Conservation (phyloP, 257 asterid species). For the Gentiana dahurica region DNA sequence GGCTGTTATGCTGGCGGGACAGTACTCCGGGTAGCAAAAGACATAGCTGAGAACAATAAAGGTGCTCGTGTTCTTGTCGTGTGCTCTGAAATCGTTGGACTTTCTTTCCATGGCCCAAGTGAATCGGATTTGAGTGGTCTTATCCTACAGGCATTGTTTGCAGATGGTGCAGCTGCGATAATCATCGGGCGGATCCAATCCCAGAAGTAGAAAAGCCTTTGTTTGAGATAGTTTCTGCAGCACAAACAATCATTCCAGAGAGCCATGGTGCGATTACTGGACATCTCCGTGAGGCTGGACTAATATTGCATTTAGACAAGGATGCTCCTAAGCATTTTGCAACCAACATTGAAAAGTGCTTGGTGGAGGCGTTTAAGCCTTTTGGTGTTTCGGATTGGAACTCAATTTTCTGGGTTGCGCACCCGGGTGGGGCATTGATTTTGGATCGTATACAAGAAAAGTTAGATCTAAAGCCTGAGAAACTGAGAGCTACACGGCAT, state of each 20-base stretch:
- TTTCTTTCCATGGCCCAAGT: conserved; percentile 46
- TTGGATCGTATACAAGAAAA: conserved; percentile 20
- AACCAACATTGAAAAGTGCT: conserved; percentile 32
- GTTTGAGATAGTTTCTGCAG: conserved; percentile 41
- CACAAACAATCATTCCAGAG: conserved; percentile 51
- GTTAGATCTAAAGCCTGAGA: conserved; percentile 35
- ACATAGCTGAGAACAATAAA: conserved; percentile 67
- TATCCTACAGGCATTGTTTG: conserved; percentile 20
- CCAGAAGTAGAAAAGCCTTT: conserved; percentile 37
- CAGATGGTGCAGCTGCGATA: conserved; percentile 42
- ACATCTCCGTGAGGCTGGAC: conserved; percentile 40
- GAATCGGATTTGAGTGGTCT: conserved; percentile 41
- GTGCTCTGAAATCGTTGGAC: conserved; percentile 54
- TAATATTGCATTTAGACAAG: conserved; percentile 1
- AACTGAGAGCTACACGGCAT: conserved; percentile 26
- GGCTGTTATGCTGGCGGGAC: conserved; percentile 74
- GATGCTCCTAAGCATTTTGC: conserved; percentile 51
- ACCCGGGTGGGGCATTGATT: too few species aligned
- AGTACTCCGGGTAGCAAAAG: conserved; percentile 67
- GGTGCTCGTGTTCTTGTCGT: conserved; percentile 55
- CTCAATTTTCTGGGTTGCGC: conserved; percentile 33
- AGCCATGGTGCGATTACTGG: conserved; percentile 51
- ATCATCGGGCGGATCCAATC: conserved; percentile 47
- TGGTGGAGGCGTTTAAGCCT: conserved; percentile 44
- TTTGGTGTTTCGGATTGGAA: conserved; percentile 16